A percentile compares a stretch with the other conserved stretches of the same genome.
These are phyloP conservation scores for Retiboletus flavoniger DNA, from an alignment of 1,284 basidiomycete genomes.

Conservation along the genomic window DNA sequence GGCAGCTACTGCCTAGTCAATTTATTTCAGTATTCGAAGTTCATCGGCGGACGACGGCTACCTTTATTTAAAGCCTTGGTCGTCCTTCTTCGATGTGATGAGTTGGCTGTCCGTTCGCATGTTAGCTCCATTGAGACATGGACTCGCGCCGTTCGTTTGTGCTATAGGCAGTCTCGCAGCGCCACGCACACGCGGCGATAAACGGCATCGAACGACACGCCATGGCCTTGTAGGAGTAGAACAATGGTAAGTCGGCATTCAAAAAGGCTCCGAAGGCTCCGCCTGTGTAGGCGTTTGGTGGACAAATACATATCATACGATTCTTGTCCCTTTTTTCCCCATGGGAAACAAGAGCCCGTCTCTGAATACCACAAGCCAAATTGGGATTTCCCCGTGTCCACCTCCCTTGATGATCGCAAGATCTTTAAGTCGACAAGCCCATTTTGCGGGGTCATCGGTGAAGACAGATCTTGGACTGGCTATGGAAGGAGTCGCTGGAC, in stretches of 20 bases:
- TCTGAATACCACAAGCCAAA: constrained; percentile 8
- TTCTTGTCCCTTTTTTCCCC: not conserved
- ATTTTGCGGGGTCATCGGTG: not conserved
- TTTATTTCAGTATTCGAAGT: not conserved
- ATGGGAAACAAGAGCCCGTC: not conserved
- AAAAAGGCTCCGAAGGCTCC: not conserved
- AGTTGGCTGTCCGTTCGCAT: constrained; percentile 2
- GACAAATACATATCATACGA: not conserved
- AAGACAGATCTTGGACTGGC: not conserved
- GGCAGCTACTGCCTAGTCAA: not conserved
- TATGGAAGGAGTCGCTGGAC: not conserved
- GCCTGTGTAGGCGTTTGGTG: not conserved
- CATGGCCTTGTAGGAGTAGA: not conserved
- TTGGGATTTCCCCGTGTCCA: not conserved
- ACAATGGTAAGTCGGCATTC: not conserved
- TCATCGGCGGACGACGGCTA: not conserved
- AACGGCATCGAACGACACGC: not conserved
- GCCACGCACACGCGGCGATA: not conserved
- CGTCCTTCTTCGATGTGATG: not conserved
- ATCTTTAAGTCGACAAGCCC: not conserved
- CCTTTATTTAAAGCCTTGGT: not conserved
- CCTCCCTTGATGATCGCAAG: constrained; percentile 22
- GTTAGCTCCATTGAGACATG: constrained; percentile 8
- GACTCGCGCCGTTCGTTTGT: not conserved
- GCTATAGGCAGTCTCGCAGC: not conserved